Percentiles rank a stretch among this genome's conserved stretches.
These are phyloP conservation scores for Fusarium floridanum DNA, from an alignment of 2,329 filamentous ascomycete species.

Conservation along the genomic window DNA sequence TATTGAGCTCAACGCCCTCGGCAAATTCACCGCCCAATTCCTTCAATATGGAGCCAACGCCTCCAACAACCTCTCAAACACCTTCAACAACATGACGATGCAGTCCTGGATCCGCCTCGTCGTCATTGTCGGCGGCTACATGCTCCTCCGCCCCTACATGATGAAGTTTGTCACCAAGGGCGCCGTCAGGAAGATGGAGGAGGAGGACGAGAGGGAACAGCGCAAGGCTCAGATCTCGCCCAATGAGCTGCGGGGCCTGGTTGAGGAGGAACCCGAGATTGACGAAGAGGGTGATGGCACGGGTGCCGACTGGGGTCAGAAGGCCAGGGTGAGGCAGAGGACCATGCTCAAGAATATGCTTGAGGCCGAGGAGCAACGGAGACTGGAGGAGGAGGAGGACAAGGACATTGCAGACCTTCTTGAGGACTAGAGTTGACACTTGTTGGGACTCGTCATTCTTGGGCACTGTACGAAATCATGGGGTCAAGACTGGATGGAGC, in stretches of 20 bases:
- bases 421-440: slow-evolving; percentile 58
- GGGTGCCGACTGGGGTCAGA: slow-evolving; percentile 75
- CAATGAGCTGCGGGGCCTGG: slow-evolving; percentile 72
- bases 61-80: slow-evolving; percentile 62
- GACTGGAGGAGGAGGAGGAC: slow-evolving; percentile 75
- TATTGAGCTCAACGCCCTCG: slow-evolving; percentile 50
- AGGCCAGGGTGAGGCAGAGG: slow-evolving; percentile 76
- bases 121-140: slow-evolving; percentile 78
- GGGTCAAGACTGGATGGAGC: slow-evolving; percentile 7
- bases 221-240: slow-evolving; percentile 71
- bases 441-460: background rate
- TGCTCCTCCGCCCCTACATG: slow-evolving; percentile 80
- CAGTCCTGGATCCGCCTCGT: slow-evolving; percentile 76
- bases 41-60: slow-evolving; percentile 54
- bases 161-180: slow-evolving; percentile 74
- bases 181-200: slow-evolving; percentile 74
- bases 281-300: slow-evolving; percentile 61
- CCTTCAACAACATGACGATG: slow-evolving; percentile 64
- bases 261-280: slow-evolving; percentile 65
- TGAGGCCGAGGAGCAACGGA: slow-evolving; percentile 71
- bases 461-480: slow-evolving; percentile 9
- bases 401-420: slow-evolving; percentile 82
- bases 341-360: slow-evolving; percentile 74
- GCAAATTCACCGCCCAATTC: slow-evolving; percentile 50
- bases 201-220: slow-evolving; percentile 66